These are phyloP conservation scores for Hypholoma sublateritium DNA, from an alignment of 768 basidiomycete species.

Conservation along the genomic window DNA sequence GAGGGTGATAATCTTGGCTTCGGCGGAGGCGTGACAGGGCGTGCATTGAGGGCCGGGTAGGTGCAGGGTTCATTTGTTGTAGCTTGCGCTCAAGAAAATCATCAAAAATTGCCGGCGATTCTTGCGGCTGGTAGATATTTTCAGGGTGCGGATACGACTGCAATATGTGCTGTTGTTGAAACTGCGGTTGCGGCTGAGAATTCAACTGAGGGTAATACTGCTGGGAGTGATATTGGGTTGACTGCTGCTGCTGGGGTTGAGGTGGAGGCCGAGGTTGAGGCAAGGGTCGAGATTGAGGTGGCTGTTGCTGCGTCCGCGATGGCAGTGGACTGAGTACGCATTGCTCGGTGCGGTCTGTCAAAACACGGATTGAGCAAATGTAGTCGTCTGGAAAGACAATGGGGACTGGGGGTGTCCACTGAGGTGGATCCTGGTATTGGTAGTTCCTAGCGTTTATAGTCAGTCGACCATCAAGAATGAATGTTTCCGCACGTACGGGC, in stretches of 20 bases:
- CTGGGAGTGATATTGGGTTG: background rate
- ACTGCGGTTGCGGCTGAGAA: background rate
- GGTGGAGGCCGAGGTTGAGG: background rate
- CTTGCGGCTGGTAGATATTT: constrained; percentile 47
- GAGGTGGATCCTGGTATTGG: constrained; percentile 38
- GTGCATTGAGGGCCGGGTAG: constrained; percentile 15
- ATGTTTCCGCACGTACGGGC: constrained; percentile 39
- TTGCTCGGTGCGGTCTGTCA: constrained; percentile 59
- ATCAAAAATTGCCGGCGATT: constrained; percentile 66
- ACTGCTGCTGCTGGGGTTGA: background rate
- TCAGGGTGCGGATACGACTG: constrained; percentile 17
- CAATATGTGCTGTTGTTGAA: background rate
- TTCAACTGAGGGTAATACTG: background rate
- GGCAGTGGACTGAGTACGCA: constrained; percentile 54
- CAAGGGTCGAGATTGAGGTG: too few species aligned
- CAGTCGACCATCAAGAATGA: constrained; percentile 17
- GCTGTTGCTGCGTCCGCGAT: constrained; percentile 9
- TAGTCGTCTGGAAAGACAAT: constrained; percentile 53
- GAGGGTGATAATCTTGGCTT: constrained; percentile 13
- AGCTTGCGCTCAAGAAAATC: constrained; percentile 61
- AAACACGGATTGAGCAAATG: constrained; percentile 66
- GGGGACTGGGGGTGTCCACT: constrained; percentile 44
- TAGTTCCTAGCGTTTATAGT: constrained; percentile 33
- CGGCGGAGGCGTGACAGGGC: constrained; percentile 21
- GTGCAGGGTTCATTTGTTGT: constrained; percentile 35